Conservation (phyloP, 768 basidiomycete species). For the Peribolospora kevripleyi region DNA sequence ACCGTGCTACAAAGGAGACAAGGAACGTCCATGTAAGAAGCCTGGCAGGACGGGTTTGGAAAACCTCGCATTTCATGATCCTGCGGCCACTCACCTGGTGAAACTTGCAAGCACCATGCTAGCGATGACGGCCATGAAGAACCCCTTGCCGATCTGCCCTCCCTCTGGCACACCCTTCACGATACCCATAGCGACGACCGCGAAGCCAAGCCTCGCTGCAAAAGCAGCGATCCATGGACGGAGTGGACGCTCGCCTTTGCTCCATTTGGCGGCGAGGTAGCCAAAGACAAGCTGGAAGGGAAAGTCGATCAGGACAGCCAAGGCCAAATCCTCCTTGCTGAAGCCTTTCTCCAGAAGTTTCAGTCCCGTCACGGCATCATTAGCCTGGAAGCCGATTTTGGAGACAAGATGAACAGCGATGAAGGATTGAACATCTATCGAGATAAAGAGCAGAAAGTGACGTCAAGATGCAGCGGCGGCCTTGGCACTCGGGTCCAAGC, state of each 20-base stretch:
- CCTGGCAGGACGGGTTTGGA: neutral
- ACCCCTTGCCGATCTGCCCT: constrained; percentile 26
- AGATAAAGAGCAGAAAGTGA: neutral
- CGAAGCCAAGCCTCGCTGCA: constrained; percentile 43
- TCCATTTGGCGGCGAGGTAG: constrained; percentile 82
- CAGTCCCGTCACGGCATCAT: constrained; percentile 68
- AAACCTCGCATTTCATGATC: neutral
- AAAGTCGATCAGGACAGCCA: constrained; percentile 85
- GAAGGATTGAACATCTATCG: constrained; percentile 65
- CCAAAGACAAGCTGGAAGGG: constrained; percentile 91
- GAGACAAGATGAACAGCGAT: constrained; percentile 66
- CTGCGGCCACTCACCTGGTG: constrained; percentile 35
- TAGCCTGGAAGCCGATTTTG: constrained; percentile 83
- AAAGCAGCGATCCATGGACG: constrained; percentile 24
- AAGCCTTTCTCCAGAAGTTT: constrained; percentile 96
- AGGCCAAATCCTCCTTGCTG: constrained; percentile 81
- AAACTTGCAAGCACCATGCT: constrained; percentile 68
- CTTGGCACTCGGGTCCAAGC: neutral
- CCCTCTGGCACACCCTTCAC: constrained; percentile 65
- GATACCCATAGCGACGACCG: constrained; percentile 43
- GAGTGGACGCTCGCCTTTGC: constrained; percentile 48
- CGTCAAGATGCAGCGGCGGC: neutral
- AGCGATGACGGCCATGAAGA: constrained; percentile 55
- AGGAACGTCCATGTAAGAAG: neutral
- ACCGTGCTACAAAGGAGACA: constrained; percentile 39